Evolutionary conservation across 208 protist genomes (phyloP).

Genomic region (Strigomonas culicis): DNA sequence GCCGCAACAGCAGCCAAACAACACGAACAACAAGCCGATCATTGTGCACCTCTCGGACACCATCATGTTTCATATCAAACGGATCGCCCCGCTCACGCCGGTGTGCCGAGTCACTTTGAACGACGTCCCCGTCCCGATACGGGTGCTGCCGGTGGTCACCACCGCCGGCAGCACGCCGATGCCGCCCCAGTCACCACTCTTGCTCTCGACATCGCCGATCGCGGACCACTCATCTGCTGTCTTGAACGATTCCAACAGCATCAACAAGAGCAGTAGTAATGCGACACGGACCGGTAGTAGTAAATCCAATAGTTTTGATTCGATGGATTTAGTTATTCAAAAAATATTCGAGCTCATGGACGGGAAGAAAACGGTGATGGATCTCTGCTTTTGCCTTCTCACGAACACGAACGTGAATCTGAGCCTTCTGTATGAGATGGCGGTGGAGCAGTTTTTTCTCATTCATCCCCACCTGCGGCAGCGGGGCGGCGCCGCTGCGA

Average conservation of each 20-base stretch:
- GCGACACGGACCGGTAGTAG: not conserved
- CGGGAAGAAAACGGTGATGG: constrained; percentile 54
- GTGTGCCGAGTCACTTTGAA: constrained; percentile 38
- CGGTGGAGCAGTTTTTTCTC: constrained; percentile 13
- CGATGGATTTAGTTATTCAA: constrained; percentile 63
- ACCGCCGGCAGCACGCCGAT: not conserved
- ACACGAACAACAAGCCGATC: not conserved
- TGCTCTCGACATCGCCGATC: too few species aligned
- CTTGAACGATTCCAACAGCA: not conserved
- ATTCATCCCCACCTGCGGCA: not conserved
- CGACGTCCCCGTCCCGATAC: constrained; percentile 56
- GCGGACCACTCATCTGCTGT: too few species aligned
- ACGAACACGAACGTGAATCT: constrained; percentile 40
- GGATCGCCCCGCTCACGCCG: constrained; percentile 48
- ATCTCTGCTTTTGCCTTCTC: constrained; percentile 53
- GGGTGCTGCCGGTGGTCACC: constrained; percentile 5
- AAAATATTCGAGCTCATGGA: constrained; percentile 60
- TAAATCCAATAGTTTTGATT: constrained; percentile 23
- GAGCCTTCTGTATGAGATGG: constrained; percentile 35
- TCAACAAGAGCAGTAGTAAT: not conserved
- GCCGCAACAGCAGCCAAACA: constrained; percentile 11
- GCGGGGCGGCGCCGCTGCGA: not conserved
- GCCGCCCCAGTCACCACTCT: too few species aligned
- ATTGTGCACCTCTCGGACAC: constrained; percentile 50
- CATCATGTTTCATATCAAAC: constrained; percentile 49